Evolutionary conservation across 345 rosid species (phyloP), one percentile per base, ranked within the genome.

Genomic region (Ceriops tagal): DNA sequence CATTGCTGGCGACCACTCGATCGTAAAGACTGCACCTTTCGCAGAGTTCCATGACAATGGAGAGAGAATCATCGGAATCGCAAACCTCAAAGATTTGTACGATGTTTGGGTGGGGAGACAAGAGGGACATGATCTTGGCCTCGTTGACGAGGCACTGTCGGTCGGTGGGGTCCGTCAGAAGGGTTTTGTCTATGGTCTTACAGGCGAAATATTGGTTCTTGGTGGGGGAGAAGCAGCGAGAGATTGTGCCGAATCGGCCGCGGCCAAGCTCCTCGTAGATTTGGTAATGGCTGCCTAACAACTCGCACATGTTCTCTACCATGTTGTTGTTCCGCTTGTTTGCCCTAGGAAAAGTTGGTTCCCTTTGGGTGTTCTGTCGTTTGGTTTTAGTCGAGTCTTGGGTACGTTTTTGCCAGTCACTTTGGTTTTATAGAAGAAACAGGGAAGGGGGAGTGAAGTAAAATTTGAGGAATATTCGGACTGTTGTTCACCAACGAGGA

Each of bases 241-340:
- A 60, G 66, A 77, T 53, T 0, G 37, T 61, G 64, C 80, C 80
- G 58, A 77, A 77, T 18, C 80, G 61, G 34, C 80, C 80, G 2
- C 80, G 77, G 62, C 80, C 80, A 62, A 77, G 34, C 80, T 77
- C 80, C 37, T 77, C 74, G 53, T 73, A 72, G 30, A 72, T 2
- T 13, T 77, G 77, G 59, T 77, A 77, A 27, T 59, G 69, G 77
- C 43, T 59, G 61, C 31, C 72, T 15, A 68, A 7, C 15, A 73
- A 51, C 2, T 68, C 66, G 63, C 71, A 64, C 76, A 72, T 72
- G 58, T 56, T 6, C 1, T 24, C 6, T 26, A 8, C 24, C 22
- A 58, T 70, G 52, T n/a, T 58, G 52, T n/a, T 58, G 39, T n/a
- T 53, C 37, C n/a, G 5, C 15, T 13, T 43, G 49, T 11, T 13